These are phyloP conservation scores for Madurella mycetomatis DNA, from an alignment of 2,329 filamentous ascomycete genomes.

Conservation along the genomic window DNA sequence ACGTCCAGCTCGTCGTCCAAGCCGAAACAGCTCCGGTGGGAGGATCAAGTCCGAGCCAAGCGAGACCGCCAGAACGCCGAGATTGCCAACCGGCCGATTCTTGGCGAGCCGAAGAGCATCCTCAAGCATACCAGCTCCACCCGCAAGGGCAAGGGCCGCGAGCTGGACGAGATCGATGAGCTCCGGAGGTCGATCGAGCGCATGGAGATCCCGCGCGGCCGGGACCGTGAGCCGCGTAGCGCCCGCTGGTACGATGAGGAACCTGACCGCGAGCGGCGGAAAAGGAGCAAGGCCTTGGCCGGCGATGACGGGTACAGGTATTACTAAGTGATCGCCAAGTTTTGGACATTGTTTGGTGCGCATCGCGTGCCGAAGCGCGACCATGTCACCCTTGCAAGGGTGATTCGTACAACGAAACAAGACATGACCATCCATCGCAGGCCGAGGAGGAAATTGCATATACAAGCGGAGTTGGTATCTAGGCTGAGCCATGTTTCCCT, in stretches of 20 bases:
- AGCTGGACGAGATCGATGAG: conserved; percentile 20
- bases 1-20: conserved; percentile 8
- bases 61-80: conserved; percentile 29
- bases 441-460: too few species aligned
- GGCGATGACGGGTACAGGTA: conserved; percentile 21
- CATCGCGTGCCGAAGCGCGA: too few species aligned
- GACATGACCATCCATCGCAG: too few species aligned
- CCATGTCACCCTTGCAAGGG: too few species aligned
- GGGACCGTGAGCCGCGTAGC: conserved; percentile 12
- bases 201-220: conserved; percentile 22
- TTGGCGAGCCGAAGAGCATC: conserved; percentile 28
- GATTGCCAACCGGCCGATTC: conserved; percentile 27
- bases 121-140: conserved; percentile 26
- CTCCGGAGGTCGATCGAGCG: conserved; percentile 22
- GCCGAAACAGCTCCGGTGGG: conserved; percentile 29
- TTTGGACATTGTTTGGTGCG: too few species aligned
- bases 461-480: too few species aligned
- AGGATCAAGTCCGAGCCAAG: conserved; percentile 28
- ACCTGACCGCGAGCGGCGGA: conserved; percentile 14
- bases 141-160: conserved; percentile 12
- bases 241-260: conserved; percentile 12
- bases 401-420: too few species aligned
- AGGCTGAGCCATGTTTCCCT: not conserved
- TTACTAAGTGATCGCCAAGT: conserved; percentile 2
- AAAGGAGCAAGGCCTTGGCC: not conserved